A percentile compares a stretch with the other conserved stretches of the same genome.
phyloP scores from a whole-genome alignment of 306 rosid species.

The Cicer yamashitae region DNA sequence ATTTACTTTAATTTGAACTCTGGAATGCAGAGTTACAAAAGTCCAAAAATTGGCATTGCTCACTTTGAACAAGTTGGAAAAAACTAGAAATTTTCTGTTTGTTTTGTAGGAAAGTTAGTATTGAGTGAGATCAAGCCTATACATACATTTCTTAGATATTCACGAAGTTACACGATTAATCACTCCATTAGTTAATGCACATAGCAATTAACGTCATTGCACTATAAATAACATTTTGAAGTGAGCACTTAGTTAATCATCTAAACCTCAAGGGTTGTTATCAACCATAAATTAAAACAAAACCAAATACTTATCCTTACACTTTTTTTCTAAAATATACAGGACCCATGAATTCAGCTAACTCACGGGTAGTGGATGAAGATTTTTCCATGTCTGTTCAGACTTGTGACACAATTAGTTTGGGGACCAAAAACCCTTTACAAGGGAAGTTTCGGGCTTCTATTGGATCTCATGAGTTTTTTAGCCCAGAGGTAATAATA shows the following conservation, averaged over 20 bases:
- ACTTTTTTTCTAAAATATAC: background rate
- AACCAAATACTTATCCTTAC: conserved; percentile 14
- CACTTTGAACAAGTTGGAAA: conserved; percentile 13
- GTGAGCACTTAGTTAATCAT: conserved; percentile 11
- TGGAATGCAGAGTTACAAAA: background rate
- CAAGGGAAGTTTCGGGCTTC: conserved; percentile 42
- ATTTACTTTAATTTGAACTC: too few relatives aligned
- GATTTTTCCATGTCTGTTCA: conserved; percentile 16
- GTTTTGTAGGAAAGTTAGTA: background rate
- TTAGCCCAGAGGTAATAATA: conserved; percentile 52
- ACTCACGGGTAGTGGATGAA: conserved; percentile 31
- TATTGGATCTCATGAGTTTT: conserved; percentile 59
- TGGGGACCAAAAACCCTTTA: conserved; percentile 21
- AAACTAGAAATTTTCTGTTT: conserved; percentile 29
- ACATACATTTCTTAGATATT: conserved; percentile 7
- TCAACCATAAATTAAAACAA: background rate
- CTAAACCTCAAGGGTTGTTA: background rate
- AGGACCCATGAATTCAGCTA: conserved; percentile 43
- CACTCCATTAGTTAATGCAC: conserved; percentile 9
- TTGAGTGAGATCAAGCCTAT: background rate
- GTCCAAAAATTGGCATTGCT: conserved; percentile 37
- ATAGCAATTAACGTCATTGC: conserved; percentile 8
- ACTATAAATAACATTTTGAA: conserved; percentile 16
- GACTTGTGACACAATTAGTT: background rate
- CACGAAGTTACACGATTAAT: conserved; percentile 17